Conservation (phyloP, 495 filamentous ascomycete genomes). For the Sporormia fimetaria region DNA sequence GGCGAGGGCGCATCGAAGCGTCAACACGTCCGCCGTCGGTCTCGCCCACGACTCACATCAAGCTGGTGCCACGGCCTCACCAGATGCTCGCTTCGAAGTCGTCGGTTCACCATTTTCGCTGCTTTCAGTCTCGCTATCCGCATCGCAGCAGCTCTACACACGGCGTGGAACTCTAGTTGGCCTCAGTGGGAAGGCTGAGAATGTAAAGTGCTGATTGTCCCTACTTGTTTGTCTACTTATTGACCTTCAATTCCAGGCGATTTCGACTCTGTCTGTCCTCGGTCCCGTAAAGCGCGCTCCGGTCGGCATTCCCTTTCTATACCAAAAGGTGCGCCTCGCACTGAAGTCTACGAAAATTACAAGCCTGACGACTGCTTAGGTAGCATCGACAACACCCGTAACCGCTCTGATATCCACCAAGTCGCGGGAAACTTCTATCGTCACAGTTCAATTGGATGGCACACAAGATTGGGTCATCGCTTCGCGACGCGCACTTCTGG, state of each 20-base stretch:
- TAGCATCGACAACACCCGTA: conserved; percentile 74
- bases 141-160: conserved; percentile 86
- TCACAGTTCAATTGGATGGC: conserved; percentile 78
- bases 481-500: conserved; percentile 72
- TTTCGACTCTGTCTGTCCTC: conserved; percentile 81
- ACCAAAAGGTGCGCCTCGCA: conserved; percentile 50
- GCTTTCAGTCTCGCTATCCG: conserved; percentile 81
- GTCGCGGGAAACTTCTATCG: conserved; percentile 71
- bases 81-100: conserved; percentile 91
- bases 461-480: conserved; percentile 92
- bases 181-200: conserved; percentile 78
- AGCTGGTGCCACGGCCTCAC: conserved; percentile 1
- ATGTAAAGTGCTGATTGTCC: conserved; percentile 43
- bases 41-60: no score
- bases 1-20: no score
- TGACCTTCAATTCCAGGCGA: conserved; percentile 39
- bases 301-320: conserved; percentile 84
- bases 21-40: conserved; percentile 6
- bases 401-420: conserved; percentile 79
- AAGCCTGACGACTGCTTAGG: conserved; percentile 34
- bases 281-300: conserved; percentile 65
- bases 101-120: conserved; percentile 81
- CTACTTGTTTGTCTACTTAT: not conserved
- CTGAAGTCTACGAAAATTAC: not conserved
- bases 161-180: conserved; percentile 82